Conservation (phyloP, 495 filamentous ascomycete species). For the Neohortaea acidophila region DNA sequence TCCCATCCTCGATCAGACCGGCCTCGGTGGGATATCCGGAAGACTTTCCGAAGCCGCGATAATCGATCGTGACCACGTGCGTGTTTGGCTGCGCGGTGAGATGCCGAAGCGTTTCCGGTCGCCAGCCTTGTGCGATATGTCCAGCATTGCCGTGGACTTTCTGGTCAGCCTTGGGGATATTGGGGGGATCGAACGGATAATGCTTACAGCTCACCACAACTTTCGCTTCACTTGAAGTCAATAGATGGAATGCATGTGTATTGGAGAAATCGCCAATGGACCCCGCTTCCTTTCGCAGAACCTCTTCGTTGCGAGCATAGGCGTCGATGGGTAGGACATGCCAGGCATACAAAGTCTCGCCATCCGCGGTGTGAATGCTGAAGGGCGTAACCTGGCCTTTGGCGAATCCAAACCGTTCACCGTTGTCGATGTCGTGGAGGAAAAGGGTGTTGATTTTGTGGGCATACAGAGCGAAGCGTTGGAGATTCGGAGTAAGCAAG, state of each 20-base stretch:
- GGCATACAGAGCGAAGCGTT: slow-evolving; percentile 56
- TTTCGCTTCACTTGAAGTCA: slow-evolving; percentile 22
- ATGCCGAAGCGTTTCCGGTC: slow-evolving; percentile 36
- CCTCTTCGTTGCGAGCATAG: slow-evolving; percentile 24
- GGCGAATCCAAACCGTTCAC: slow-evolving; percentile 68
- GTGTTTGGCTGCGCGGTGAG: slow-evolving; percentile 32
- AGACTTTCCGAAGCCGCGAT: slow-evolving; percentile 76
- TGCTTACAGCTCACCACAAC: slow-evolving; percentile 26
- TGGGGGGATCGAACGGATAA: background rate
- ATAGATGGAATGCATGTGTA: slow-evolving; percentile 20
- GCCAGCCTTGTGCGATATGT: slow-evolving; percentile 36
- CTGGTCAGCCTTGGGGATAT: background rate
- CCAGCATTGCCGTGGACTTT: slow-evolving; percentile 33
- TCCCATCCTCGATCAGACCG: slow-evolving; percentile 68
- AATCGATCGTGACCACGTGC: slow-evolving; percentile 64
- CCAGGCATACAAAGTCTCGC: slow-evolving; percentile 28
- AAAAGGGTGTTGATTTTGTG: slow-evolving; percentile 54
- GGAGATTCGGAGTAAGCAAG: slow-evolving; percentile 34
- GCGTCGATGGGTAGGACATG: slow-evolving; percentile 27
- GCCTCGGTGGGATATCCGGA: slow-evolving; percentile 66
- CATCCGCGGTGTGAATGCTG: slow-evolving; percentile 23
- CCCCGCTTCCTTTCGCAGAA: slow-evolving; percentile 14
- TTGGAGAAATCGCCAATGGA: slow-evolving; percentile 19
- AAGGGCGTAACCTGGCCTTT: slow-evolving; percentile 33
- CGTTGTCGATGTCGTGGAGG: slow-evolving; percentile 52